Conservation (phyloP, 305 asterid genomes). For the Vinca major region DNA sequence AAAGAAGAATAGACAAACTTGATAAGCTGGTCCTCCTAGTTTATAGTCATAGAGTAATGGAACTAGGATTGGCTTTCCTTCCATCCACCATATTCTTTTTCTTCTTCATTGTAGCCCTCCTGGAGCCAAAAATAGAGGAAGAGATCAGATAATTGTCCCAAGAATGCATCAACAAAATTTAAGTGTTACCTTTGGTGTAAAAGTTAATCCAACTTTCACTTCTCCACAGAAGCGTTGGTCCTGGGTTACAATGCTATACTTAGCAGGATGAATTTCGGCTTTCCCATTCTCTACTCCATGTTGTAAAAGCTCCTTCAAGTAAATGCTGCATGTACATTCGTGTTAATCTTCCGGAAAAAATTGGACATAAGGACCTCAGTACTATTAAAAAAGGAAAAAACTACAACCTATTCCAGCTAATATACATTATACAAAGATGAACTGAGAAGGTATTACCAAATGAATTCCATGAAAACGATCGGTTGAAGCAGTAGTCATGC, state of each 20-base stretch:
- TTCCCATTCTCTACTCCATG: slow-evolving; percentile 48
- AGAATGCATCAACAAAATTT: no score
- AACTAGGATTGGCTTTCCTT: slow-evolving; percentile 22
- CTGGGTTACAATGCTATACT: slow-evolving; percentile 39
- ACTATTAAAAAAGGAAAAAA: no score
- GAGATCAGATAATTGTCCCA: not conserved
- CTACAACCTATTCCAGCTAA: no score
- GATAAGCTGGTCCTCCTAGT: no score
- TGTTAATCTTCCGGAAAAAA: not conserved
- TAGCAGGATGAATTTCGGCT: slow-evolving; percentile 35
- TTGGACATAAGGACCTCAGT: not conserved
- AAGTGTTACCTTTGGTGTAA: slow-evolving; percentile 31
- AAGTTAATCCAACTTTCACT: slow-evolving; percentile 50
- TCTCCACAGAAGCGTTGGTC: slow-evolving; percentile 49
- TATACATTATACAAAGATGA: no score
- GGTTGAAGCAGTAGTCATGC: not conserved
- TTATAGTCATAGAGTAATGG: no score
- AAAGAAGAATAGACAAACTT: no score
- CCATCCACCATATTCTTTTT: slow-evolving; percentile 36
- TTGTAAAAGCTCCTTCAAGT: slow-evolving; percentile 49
- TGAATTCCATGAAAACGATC: no score
- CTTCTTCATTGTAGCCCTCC: slow-evolving; percentile 8
- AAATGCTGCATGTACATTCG: slow-evolving; percentile 33
- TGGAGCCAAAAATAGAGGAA: not conserved
- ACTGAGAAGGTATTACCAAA: no score